A percentile compares a stretch with the other conserved stretches of the same genome.
phyloP scores from a whole-genome alignment of 2,329 filamentous ascomycete species.

The Ustilaginoidea virens region DNA sequence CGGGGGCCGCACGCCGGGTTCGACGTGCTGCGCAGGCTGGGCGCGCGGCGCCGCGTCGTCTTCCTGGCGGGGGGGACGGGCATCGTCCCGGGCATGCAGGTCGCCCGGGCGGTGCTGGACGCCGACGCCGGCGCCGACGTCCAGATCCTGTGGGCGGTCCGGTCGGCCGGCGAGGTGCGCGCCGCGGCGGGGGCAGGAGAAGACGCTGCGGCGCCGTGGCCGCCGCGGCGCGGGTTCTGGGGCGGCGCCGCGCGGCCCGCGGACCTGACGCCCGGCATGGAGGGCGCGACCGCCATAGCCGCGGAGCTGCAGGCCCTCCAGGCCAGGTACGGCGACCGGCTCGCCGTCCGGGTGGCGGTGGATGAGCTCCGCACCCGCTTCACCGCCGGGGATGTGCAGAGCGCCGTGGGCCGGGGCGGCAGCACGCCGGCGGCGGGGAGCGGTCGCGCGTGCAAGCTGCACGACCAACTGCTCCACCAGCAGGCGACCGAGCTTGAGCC shows the following conservation, averaged over 20 bases:
- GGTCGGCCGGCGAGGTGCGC: slow-evolving; percentile 6
- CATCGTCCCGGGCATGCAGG: slow-evolving; percentile 77
- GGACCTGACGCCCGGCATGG: slow-evolving; percentile 9
- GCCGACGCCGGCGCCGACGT: slow-evolving; percentile 24
- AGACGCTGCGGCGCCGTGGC: neutral
- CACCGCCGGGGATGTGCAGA: slow-evolving; percentile 30
- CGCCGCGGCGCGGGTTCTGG: neutral
- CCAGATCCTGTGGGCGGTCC: slow-evolving; percentile 70
- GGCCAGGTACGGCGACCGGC: slow-evolving; percentile 32
- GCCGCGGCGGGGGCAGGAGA: neutral
- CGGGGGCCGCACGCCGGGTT: slow-evolving; percentile 67
- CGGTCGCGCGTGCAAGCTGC: slow-evolving; percentile 12
- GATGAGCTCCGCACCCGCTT: slow-evolving; percentile 66
- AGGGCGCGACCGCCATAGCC: slow-evolving; percentile 34
- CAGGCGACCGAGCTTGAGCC: slow-evolving; percentile 16
- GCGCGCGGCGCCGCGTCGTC: slow-evolving; percentile 34
- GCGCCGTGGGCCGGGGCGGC: slow-evolving; percentile 10
- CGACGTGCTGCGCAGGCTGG: slow-evolving; percentile 22
- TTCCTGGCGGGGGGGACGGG: slow-evolving; percentile 90
- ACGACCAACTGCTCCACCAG: slow-evolving; percentile 16
- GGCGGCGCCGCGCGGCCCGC: slow-evolving; percentile 7
- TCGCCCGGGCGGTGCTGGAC: slow-evolving; percentile 46
- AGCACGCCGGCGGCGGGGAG: neutral
- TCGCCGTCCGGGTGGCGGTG: slow-evolving; percentile 61
- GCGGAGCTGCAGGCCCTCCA: slow-evolving; percentile 49